Evolutionary conservation across 129 eudicot genomes (phyloP), one percentile per base, ranked within the genome.

Genomic region (Scalesia atractyloides): DNA sequence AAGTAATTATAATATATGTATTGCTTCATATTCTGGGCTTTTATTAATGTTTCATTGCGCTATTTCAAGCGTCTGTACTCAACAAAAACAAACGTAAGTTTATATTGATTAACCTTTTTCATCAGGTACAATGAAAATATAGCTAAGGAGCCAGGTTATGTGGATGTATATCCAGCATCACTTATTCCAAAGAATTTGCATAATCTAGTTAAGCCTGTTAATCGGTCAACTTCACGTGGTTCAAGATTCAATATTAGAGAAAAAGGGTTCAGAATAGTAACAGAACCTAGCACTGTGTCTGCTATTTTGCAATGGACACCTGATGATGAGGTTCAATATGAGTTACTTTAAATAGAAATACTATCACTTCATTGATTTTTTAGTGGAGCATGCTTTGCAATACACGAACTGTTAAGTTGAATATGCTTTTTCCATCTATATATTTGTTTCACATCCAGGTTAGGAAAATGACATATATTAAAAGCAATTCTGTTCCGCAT

Each of bases 111-210:
- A 13, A 12, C 36, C 15, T 3, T 66, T 12, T 49, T 73, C 22
- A 64, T 70, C 80, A 94, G 98, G 89, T 94, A 82, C 72, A 74
- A 82, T 79, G 89, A 88, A 81, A 90, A 94, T 81, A 88, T 94
- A 73, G 78, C 76, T 59, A 81, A 73, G 63, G 98, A 94, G 63
- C 98, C 98, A 73, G 98, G 98, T 70, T 86, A 86, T 50, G 96
- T 94, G 84, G 98, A 94, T 79, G 81, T 91, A 70, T 91, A 82
- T 86, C 97, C 97, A 70, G 87, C 91, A 17, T 87, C 92, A 44
- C 84, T 85, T 34, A 86, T 90, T 19, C 96, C 97, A 7, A 90
- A 84, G 73, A 82, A 72, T 13, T 67, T 94, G 76, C 97, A 82
- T 65, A 92, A 86, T 80, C 92, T 90, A 48, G 86, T 72, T 41